A percentile compares a stretch with the other conserved stretches of the same genome.
phyloP scores from a whole-genome alignment of 257 asterid genomes.

The Salvia rosmarinus region DNA sequence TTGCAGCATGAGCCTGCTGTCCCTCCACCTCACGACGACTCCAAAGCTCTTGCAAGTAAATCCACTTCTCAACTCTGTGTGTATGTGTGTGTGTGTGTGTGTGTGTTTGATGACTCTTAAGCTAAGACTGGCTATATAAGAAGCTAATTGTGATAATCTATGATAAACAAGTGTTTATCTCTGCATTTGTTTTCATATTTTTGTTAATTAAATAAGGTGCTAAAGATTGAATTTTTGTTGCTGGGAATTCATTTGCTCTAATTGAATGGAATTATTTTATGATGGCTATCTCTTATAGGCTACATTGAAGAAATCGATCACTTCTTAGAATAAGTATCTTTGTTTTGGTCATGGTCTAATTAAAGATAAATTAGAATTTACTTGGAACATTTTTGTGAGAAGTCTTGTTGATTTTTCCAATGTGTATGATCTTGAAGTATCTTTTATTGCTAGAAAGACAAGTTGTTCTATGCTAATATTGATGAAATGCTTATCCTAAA shows the following conservation, averaged over 20 bases:
- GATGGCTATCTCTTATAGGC: background rate
- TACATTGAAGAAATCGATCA: background rate
- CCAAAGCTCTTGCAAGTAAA: conserved; percentile 44
- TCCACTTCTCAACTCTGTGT: background rate
- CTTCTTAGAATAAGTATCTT: background rate
- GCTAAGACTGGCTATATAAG: background rate
- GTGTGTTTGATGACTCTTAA: background rate
- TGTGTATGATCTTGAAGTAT: background rate
- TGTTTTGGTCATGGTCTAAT: background rate
- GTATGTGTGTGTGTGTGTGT: background rate
- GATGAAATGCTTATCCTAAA: background rate
- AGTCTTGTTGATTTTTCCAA: background rate
- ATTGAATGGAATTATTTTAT: background rate
- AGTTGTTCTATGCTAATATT: background rate
- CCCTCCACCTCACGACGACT: conserved; percentile 43
- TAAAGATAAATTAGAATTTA: background rate
- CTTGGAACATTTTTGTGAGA: background rate
- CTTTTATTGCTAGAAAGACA: background rate
- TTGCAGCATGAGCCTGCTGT: conserved; percentile 48
- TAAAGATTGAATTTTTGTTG: background rate
- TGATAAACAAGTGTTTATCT: background rate
- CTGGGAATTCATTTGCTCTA: background rate
- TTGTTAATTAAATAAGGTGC: background rate
- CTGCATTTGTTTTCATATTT: background rate
- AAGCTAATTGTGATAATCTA: background rate